Percentiles rank a stretch among this genome's conserved stretches.
phyloP scores from a whole-genome alignment of 148 eudicot species.

The Rhododendron ovatum region DNA sequence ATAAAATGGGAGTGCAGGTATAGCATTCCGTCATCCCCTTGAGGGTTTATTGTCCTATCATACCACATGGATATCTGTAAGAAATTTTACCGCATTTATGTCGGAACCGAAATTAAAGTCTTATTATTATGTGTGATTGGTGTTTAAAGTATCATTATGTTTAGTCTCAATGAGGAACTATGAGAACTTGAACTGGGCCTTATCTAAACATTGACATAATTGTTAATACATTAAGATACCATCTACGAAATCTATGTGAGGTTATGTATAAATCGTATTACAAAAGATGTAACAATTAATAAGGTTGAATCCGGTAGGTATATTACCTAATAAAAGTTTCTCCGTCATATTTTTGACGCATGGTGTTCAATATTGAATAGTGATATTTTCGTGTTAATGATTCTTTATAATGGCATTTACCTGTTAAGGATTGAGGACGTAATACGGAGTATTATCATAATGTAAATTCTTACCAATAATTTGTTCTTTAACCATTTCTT shows the following conservation, averaged over 20 bases:
- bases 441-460: no score
- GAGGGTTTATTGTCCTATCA: not conserved
- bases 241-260: not conserved
- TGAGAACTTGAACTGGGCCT: no score
- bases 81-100: no score
- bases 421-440: no score
- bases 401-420: no score
- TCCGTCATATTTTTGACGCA: not conserved
- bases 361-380: no score
- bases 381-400: no score
- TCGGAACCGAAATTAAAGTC: no score
- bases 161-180: no score
- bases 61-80: not conserved
- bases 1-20: not conserved
- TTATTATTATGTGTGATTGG: not conserved
- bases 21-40: no score
- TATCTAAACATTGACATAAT: not conserved
- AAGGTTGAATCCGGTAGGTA: not conserved
- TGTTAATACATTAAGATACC: not conserved
- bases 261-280: not conserved
- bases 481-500: not conserved
- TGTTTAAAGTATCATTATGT: not conserved
- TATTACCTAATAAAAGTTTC: not conserved
- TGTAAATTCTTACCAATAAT: no score
- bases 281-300: not conserved